These are phyloP conservation scores for Acacia crassicarpa DNA, from an alignment of 306 rosid species.

Conservation along the genomic window DNA sequence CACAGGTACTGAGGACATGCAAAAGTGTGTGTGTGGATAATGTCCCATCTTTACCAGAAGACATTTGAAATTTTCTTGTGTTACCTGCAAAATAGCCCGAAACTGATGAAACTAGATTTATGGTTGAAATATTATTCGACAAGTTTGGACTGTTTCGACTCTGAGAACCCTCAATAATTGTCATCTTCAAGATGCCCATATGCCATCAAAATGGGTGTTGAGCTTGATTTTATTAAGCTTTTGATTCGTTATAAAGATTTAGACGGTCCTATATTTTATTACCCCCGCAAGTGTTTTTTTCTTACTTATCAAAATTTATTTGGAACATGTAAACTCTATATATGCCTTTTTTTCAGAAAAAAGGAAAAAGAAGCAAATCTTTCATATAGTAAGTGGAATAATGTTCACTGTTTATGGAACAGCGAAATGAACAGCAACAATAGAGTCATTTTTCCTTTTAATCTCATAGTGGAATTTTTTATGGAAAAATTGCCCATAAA, in stretches of 20 bases:
- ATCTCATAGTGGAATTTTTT: no score
- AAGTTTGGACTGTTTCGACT: constrained; percentile 25
- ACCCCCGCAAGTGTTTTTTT: not conserved
- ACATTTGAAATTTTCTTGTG: constrained; percentile 24
- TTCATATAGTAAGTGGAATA: not conserved
- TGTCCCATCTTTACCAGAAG: not conserved
- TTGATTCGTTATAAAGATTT: not conserved
- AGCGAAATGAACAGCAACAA: no score
- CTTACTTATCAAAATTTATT: not conserved
- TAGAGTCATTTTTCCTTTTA: no score
- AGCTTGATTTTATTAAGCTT: not conserved
- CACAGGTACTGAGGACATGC: constrained; percentile 54
- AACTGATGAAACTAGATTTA: constrained; percentile 27
- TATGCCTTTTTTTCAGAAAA: no score
- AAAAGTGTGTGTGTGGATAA: constrained; percentile 8
- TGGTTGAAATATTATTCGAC: constrained; percentile 8
- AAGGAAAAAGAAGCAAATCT: not conserved
- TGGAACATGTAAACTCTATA: not conserved
- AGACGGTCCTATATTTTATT: not conserved
- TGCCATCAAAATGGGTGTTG: not conserved
- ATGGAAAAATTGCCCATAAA: not conserved
- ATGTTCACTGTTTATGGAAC: no score
- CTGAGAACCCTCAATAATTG: not conserved
- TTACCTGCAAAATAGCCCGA: constrained; percentile 27
- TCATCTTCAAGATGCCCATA: constrained; percentile 2